phyloP scores from a whole-genome alignment of 2,329 filamentous ascomycete species.

The Hymenoscyphus fructigenus region DNA sequence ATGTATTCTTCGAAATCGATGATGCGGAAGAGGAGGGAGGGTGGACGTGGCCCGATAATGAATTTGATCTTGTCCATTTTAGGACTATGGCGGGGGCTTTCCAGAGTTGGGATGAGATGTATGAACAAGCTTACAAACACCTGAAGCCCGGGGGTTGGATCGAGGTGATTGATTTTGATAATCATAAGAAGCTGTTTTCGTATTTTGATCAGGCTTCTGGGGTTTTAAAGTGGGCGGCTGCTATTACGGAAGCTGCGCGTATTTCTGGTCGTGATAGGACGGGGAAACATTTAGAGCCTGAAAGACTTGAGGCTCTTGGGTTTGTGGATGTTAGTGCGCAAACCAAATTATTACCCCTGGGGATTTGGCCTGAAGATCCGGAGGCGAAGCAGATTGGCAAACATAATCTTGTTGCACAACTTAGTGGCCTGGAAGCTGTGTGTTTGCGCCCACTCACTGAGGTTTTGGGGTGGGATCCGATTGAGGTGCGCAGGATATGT shows the following conservation, averaged over 20 bases:
- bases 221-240: slow-evolving; percentile 14
- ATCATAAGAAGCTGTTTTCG: slow-evolving; percentile 22
- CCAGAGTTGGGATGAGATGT: slow-evolving; percentile 54
- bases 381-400: slow-evolving; percentile 28
- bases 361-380: slow-evolving; percentile 39
- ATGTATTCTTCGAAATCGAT: slow-evolving; percentile 65
- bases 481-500: slow-evolving; percentile 25
- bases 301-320: slow-evolving; percentile 38
- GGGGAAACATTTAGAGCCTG: slow-evolving; percentile 25
- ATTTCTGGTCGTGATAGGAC: slow-evolving; percentile 26
- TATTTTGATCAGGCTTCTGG: slow-evolving; percentile 24
- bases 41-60: slow-evolving; percentile 51
- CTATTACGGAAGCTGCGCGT: slow-evolving; percentile 23
- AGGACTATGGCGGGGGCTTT: slow-evolving; percentile 58
- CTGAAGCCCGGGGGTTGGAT: slow-evolving; percentile 36
- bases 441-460: slow-evolving; percentile 30
- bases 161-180: slow-evolving; percentile 35
- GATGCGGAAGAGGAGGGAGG: slow-evolving; percentile 48
- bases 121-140: slow-evolving; percentile 48
- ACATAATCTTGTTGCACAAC: slow-evolving; percentile 27
- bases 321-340: slow-evolving; percentile 43
- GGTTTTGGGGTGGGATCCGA: slow-evolving; percentile 29
- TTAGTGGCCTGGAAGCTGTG: slow-evolving; percentile 30
- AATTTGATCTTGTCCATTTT: slow-evolving; percentile 61
- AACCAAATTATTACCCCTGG: slow-evolving; percentile 31